Evolutionary conservation across 148 eudicot species (phyloP).

Genomic region (Salicornia ramosissima): DNA sequence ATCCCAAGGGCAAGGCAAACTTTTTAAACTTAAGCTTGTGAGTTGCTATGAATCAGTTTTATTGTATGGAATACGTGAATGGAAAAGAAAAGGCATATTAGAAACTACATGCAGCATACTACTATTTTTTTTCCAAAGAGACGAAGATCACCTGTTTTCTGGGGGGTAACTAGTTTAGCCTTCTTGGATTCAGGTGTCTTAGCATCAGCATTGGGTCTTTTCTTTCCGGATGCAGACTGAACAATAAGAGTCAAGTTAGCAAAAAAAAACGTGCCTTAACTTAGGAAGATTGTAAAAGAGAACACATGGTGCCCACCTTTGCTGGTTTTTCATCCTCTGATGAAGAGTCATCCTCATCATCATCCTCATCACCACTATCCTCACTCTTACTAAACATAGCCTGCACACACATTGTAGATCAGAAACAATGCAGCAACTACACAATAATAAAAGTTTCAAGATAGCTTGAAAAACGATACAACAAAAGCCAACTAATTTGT

Average conservation of each 20-base stretch:
- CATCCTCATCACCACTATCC: conserved; percentile 15
- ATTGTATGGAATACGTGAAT: too few species aligned
- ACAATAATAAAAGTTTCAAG: too few species aligned
- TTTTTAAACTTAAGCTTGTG: too few species aligned
- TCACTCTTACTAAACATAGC: conserved; percentile 22
- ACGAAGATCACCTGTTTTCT: conserved; percentile 46
- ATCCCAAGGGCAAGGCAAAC: too few species aligned
- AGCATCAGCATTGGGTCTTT: conserved; percentile 38
- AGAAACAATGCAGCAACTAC: not conserved
- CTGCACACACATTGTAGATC: conserved; percentile 10
- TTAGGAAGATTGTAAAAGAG: too few species aligned
- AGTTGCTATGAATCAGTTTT: too few species aligned
- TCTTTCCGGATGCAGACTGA: conserved; percentile 36
- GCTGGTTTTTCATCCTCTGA: conserved; percentile 33
- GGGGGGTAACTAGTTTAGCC: conserved; percentile 45
- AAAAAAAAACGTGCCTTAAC: too few species aligned
- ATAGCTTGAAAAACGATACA: too few species aligned
- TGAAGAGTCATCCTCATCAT: conserved; percentile 24
- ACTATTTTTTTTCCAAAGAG: too few species aligned
- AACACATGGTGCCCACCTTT: conserved; percentile 19
- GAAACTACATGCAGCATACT: too few species aligned
- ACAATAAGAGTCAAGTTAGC: not conserved
- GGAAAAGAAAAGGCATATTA: too few species aligned
- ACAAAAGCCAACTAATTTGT: too few species aligned
- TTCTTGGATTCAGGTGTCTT: conserved; percentile 59